Evolutionary conservation across 2,329 filamentous ascomycete species (phyloP).

Genomic region (Colletotrichum sp.): DNA sequence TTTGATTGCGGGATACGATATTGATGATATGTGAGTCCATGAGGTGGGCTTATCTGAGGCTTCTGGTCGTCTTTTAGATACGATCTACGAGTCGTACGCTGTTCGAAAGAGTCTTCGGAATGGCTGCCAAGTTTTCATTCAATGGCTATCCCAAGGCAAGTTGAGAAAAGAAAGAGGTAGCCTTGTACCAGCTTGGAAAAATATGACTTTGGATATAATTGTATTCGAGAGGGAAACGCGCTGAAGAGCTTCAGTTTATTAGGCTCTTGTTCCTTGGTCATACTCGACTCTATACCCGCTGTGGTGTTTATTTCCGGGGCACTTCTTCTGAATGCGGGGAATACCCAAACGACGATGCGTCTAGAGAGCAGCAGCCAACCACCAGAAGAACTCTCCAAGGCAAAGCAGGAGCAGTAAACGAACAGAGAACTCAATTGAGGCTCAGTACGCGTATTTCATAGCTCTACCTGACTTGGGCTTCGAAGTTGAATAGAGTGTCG

Average conservation of each 20-base stretch:
- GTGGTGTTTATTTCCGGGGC: not conserved
- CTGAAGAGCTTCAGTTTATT: not conserved
- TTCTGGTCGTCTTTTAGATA: accelerated
- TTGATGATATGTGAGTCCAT: no score
- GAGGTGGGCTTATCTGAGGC: not conserved
- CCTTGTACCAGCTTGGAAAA: not conserved
- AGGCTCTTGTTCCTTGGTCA: not conserved
- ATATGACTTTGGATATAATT: not conserved
- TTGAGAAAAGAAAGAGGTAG: not conserved
- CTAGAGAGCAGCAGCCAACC: not conserved
- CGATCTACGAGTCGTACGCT: not conserved
- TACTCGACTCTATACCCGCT: not conserved
- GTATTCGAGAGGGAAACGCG: not conserved
- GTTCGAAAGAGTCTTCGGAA: accelerated
- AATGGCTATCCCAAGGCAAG: not conserved
- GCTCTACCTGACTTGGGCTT: not conserved
- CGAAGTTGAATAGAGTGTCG: not conserved
- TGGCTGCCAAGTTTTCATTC: not conserved
- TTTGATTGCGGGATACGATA: not conserved
- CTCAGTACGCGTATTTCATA: accelerated
- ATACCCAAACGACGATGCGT: accelerated
- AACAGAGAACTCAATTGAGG: not conserved
- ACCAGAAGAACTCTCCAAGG: accelerated
- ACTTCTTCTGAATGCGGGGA: not conserved
- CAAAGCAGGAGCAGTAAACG: not conserved